phyloP scores from a whole-genome alignment of 2,329 filamentous ascomycete species.

The Hypocrella siamensis region DNA sequence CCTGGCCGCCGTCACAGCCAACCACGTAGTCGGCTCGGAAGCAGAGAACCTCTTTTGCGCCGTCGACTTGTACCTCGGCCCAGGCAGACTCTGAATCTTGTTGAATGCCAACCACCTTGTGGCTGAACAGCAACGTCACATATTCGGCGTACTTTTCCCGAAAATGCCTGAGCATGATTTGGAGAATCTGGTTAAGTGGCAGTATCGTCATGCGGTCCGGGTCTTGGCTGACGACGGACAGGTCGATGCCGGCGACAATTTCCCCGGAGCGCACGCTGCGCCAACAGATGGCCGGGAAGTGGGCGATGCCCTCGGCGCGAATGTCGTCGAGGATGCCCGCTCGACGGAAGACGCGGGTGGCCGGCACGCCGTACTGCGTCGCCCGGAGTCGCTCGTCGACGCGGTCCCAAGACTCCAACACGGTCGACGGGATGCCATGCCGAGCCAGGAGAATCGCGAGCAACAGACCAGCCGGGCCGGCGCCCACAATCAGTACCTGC shows the following conservation, averaged over 20 bases:
- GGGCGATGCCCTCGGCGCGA: constrained; percentile 4
- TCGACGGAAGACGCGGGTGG: constrained; percentile 4
- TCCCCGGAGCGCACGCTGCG: constrained; percentile 9
- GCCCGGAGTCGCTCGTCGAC: constrained; percentile 16
- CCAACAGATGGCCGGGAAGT: constrained; percentile 8
- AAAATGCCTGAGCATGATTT: constrained; percentile 23
- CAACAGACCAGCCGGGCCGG: constrained; percentile 9
- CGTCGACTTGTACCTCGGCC: constrained; percentile 12
- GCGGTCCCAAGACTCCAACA: constrained; percentile 11
- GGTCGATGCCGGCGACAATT: constrained; percentile 11
- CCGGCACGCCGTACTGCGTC: constrained; percentile 12
- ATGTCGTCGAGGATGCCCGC: constrained; percentile 14
- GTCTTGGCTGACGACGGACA: constrained; percentile 6
- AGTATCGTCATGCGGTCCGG: constrained; percentile 21
- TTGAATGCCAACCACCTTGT: constrained; percentile 20
- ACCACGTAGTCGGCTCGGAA: constrained; percentile 25
- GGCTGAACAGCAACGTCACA: constrained; percentile 20
- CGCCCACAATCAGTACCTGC: constrained; percentile 8
- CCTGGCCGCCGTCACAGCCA: constrained; percentile 28
- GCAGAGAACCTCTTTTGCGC: constrained; percentile 3
- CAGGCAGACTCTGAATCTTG: constrained; percentile 17
- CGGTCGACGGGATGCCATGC: constrained; percentile 9
- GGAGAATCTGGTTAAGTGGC: constrained; percentile 24
- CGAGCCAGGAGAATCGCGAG: constrained; percentile 9
- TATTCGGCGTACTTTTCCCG: constrained; percentile 11